phyloP scores from a whole-genome alignment of 129 eudicot genomes.

The Smallanthus sonchifolius region DNA sequence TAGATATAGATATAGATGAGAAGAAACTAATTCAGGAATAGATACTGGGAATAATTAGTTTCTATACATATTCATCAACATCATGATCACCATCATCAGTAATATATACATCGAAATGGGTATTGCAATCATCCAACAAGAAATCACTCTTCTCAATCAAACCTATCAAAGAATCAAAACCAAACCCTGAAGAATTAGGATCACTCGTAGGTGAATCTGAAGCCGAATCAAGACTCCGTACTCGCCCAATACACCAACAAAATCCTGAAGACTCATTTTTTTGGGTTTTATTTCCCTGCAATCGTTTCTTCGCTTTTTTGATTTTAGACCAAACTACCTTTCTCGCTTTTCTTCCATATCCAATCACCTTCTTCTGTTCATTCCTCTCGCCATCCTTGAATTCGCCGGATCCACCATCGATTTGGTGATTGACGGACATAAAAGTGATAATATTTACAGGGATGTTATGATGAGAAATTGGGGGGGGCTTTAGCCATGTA shows the following conservation, averaged over 20 bases:
- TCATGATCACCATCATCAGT: neutral
- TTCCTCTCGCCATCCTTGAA: neutral
- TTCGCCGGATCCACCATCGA: neutral
- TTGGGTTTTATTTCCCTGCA: constrained; percentile 15
- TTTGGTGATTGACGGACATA: neutral
- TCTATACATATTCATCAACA: too few species aligned
- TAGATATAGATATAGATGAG: too few species aligned
- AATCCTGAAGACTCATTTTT: constrained; percentile 8
- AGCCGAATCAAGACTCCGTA: constrained; percentile 37
- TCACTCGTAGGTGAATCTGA: constrained; percentile 51
- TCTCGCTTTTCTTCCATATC: constrained; percentile 31
- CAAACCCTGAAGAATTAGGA: constrained; percentile 47
- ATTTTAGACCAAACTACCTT: constrained; percentile 34
- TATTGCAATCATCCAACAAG: constrained; percentile 60
- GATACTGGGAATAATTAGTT: too few species aligned
- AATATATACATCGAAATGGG: constrained; percentile 52
- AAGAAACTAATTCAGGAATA: too few species aligned
- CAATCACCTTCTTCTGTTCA: constrained; percentile 1
- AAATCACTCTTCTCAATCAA: constrained; percentile 77
- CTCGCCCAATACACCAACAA: constrained; percentile 35
- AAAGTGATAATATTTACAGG: neutral
- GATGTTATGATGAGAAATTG: neutral
- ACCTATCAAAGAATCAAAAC: constrained; percentile 42
- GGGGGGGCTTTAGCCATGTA: neutral
- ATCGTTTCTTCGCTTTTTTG: constrained; percentile 31